Conservation (phyloP, 2,329 filamentous ascomycete species). For the Colletotrichum kahawae region DNA sequence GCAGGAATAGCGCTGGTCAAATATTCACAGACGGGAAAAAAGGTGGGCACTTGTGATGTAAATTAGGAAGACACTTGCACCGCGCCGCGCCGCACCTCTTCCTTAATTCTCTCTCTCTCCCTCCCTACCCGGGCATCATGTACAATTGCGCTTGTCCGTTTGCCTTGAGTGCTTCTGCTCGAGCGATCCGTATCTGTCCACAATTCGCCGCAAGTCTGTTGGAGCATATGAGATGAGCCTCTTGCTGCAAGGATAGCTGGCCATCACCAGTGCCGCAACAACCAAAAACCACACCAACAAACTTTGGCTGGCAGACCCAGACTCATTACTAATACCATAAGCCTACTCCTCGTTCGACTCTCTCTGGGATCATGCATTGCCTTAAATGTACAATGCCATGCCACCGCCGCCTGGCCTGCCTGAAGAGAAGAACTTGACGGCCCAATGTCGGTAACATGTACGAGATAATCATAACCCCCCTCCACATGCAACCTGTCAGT, state of each 20-base stretch:
- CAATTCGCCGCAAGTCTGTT: neutral
- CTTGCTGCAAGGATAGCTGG: neutral
- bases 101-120: neutral
- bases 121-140: neutral
- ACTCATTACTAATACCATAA: neutral
- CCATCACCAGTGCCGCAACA: neutral
- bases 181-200: too few species aligned
- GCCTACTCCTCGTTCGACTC: neutral
- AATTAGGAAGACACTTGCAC: neutral
- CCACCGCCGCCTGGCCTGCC: neutral
- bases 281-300: neutral
- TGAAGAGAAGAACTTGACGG: neutral
- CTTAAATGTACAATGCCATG: neutral
- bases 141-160: neutral
- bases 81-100: neutral
- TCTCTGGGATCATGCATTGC: neutral
- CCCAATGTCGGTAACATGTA: neutral
- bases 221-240: neutral
- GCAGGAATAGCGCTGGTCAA: neutral
- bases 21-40: neutral
- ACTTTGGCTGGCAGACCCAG: neutral
- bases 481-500: conserved; percentile 3
- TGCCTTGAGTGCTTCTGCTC: neutral
- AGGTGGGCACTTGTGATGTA: conserved; percentile 1
- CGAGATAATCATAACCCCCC: conserved; percentile 1